phyloP scores from a whole-genome alignment of 345 rosid species.

The Moricandia arvensis region DNA sequence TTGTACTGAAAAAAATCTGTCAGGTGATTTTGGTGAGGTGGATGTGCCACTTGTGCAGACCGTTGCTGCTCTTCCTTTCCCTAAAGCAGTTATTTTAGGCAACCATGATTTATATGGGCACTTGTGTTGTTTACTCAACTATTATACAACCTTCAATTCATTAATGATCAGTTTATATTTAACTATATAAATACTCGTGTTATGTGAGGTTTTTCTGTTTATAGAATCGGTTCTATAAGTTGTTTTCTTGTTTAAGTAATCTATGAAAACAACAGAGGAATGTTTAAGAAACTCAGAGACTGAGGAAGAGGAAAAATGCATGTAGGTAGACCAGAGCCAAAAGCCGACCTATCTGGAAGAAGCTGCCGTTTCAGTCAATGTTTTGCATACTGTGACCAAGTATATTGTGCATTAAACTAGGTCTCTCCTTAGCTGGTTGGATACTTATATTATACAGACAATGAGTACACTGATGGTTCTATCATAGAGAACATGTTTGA shows the following conservation, averaged over 20 bases:
- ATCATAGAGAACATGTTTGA: constrained; percentile 22
- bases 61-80: constrained; percentile 57
- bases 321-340: constrained; percentile 18
- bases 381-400: constrained; percentile 17
- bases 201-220: background rate
- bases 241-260: background rate
- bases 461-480: background rate
- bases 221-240: background rate
- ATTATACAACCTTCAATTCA: background rate
- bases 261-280: background rate
- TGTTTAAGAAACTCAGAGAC: background rate
- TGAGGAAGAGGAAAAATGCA: constrained; percentile 6
- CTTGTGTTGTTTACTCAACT: background rate
- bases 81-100: constrained; percentile 77
- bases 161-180: background rate
- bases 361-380: background rate
- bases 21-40: constrained; percentile 93
- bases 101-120: constrained; percentile 52
- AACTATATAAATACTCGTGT: background rate
- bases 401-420: constrained; percentile 2
- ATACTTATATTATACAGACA: too few relatives aligned
- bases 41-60: constrained; percentile 66
- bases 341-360: constrained; percentile 3
- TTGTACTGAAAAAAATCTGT: too few relatives aligned
- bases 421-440: background rate